Percentiles rank a stretch among this genome's conserved stretches.
These are phyloP conservation scores for Zalerion maritima DNA, from an alignment of 495 filamentous ascomycete species.

Conservation along the genomic window DNA sequence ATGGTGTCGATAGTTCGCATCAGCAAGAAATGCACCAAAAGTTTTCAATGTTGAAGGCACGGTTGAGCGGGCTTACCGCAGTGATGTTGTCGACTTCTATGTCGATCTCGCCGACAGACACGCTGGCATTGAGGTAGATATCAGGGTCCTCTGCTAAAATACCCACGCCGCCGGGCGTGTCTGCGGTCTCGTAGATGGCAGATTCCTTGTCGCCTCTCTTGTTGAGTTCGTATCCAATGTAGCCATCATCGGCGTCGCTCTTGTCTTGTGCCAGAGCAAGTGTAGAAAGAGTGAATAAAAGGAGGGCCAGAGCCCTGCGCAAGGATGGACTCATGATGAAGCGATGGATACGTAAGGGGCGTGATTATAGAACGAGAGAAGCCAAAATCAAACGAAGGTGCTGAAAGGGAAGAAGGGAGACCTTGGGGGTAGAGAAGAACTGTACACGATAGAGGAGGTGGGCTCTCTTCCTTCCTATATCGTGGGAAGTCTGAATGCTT, in stretches of 20 bases:
- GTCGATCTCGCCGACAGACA: slow-evolving; percentile 36
- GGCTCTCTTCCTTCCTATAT: no score
- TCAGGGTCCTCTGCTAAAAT: slow-evolving; percentile 29
- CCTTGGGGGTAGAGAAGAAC: no score
- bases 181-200: slow-evolving; percentile 33
- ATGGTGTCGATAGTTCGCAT: no score
- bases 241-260: slow-evolving; percentile 19
- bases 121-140: slow-evolving; percentile 40
- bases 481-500: no score
- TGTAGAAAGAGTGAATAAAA: slow-evolving; percentile 10
- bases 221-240: slow-evolving; percentile 39
- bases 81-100: slow-evolving; percentile 41
- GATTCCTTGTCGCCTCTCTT: slow-evolving; percentile 31
- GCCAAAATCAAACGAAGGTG: no score
- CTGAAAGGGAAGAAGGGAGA: no score
- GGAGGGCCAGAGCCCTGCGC: slow-evolving; percentile 12
- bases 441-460: no score
- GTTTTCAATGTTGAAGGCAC: no score
- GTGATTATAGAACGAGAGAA: no score
- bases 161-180: slow-evolving; percentile 26
- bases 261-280: slow-evolving; percentile 10
- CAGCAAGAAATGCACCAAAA: no score
- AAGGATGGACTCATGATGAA: slow-evolving; percentile 13
- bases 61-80: no score
- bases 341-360: no score